phyloP scores from a whole-genome alignment of 2,329 filamentous ascomycete species.

The Neofusicoccum cordaticola region DNA sequence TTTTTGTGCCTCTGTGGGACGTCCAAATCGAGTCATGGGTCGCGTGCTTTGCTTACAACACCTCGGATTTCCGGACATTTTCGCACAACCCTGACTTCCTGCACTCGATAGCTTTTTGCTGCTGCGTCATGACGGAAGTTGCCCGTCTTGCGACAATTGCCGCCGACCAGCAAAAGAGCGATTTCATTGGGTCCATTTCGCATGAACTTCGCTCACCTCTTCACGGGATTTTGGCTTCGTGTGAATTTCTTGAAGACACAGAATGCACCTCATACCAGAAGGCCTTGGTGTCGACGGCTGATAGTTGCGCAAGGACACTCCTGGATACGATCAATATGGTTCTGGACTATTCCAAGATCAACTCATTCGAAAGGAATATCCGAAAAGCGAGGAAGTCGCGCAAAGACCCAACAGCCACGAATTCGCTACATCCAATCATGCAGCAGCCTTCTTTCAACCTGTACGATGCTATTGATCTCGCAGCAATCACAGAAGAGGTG shows the following conservation, averaged over 20 bases:
- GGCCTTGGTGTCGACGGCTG: conserved; percentile 48
- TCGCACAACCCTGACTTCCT: conserved; percentile 41
- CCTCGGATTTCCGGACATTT: conserved; percentile 27
- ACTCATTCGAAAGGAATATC: conserved; percentile 33
- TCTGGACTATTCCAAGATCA: conserved; percentile 47
- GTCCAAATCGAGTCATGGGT: conserved; percentile 47
- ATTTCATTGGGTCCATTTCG: conserved; percentile 52
- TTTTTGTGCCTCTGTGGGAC: conserved; percentile 54
- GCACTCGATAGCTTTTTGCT: conserved; percentile 41
- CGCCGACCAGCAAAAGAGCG: conserved; percentile 49
- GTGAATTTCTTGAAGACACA: conserved; percentile 50
- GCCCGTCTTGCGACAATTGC: conserved; percentile 38
- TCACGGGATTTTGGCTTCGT: conserved; percentile 41
- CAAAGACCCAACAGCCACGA: conserved; percentile 20
- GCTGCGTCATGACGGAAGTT: conserved; percentile 42
- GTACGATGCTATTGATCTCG: conserved; percentile 40
- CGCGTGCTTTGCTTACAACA: conserved; percentile 45
- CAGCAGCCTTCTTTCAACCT: conserved; percentile 32
- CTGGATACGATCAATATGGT: conserved; percentile 49
- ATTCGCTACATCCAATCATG: conserved; percentile 14
- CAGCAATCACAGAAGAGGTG: conserved; percentile 52
- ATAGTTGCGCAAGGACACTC: conserved; percentile 50
- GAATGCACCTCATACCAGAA: conserved; percentile 39
- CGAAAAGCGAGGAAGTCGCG: conserved; percentile 29
- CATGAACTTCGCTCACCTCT: conserved; percentile 52